Evolutionary conservation across 2,329 filamentous ascomycete genomes (phyloP), one percentile per base, ranked within the genome.

Genomic region (Scedosporium aurantiacum): DNA sequence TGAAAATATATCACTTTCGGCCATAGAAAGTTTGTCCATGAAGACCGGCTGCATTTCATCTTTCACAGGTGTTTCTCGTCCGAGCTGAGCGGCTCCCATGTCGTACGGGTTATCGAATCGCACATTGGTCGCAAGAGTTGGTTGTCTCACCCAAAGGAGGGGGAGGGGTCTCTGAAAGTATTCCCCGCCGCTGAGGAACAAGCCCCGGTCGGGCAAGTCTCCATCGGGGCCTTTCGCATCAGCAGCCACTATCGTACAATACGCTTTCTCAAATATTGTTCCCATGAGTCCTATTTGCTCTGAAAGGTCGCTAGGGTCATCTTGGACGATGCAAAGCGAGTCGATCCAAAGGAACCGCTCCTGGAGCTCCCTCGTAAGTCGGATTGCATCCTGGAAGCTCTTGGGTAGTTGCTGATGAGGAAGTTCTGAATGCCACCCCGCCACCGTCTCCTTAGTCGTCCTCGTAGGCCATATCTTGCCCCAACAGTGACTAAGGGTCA

Each of bases 401-500:
- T 58, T 60, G 1, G 63, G 63, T 2, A 67, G 64, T 5, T 50
- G 16, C 3, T 54, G 27, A 12, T 63, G 25, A 5, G 55, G 32
- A 25, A 63, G 62, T 4, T 50, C 28, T 10, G 21, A 10, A n/a
- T 60, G 56, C 14, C 58, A 63, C 2, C 54, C 58, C 14, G 4
- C n/a, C 52, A 55, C 6, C 2, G 52, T 55, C 52, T 21, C 27
- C 21, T 18, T 58, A 16, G 27, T 37, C n/a, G 56, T 58, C 28
- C 7, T 37, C 3, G 56, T 58, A 43, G 27, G 56, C 28, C 62
- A 55, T 16, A 59, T 40, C 32, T 59, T 61, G 25, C 61, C 63
- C 61, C 61, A 65, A n/a, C 64, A 58, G 52, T 65, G 62, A 25
- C 64, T 65, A 2, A 65, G 55, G 16, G 63, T 58, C 8, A 61